Percentiles rank a stretch among this genome's conserved stretches.
phyloP scores from a whole-genome alignment of 176 grass and related monocot species.

The Hsuehochloa calcarea region DNA sequence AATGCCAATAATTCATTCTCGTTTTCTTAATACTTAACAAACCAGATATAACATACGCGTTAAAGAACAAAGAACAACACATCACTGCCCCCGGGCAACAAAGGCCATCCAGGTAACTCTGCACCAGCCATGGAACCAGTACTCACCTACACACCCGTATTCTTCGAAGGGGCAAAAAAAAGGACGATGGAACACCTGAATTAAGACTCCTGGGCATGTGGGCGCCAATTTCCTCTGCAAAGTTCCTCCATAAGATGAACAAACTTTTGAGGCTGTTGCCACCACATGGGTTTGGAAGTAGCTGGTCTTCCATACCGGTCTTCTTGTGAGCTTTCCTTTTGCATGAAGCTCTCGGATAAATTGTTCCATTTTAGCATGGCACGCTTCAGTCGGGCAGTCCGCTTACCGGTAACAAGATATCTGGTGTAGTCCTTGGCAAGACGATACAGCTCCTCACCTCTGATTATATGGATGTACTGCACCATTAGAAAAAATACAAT shows the following conservation, averaged over 20 bases:
- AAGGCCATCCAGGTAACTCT: background rate
- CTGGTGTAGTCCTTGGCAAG: conserved; percentile 82
- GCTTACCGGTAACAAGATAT: conserved; percentile 70
- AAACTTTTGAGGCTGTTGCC: conserved; percentile 48
- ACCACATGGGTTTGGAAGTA: conserved; percentile 47
- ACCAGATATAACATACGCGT: background rate
- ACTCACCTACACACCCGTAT: conserved; percentile 3
- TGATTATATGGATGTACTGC: conserved; percentile 91
- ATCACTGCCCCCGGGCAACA: background rate
- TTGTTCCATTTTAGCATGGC: conserved; percentile 47
- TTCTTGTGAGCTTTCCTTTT: conserved; percentile 43
- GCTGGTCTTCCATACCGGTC: conserved; percentile 41
- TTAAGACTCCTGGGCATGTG: conserved; percentile 56
- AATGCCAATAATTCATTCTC: conserved; percentile 16
- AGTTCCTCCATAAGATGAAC: conserved; percentile 52
- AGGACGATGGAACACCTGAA: background rate
- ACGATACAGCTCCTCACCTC: conserved; percentile 73
- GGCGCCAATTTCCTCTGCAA: conserved; percentile 52
- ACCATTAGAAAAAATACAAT: conserved; percentile 23
- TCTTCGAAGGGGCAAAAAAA: conserved; percentile 39
- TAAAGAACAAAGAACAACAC: conserved; percentile 29
- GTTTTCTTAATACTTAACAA: conserved; percentile 15
- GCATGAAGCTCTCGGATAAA: conserved; percentile 35
- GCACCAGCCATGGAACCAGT: conserved; percentile 16
- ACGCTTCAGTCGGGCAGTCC: conserved; percentile 57